Conservation (phyloP, 2,329 filamentous ascomycete genomes). For the Aureobasidium leucospermi region DNA sequence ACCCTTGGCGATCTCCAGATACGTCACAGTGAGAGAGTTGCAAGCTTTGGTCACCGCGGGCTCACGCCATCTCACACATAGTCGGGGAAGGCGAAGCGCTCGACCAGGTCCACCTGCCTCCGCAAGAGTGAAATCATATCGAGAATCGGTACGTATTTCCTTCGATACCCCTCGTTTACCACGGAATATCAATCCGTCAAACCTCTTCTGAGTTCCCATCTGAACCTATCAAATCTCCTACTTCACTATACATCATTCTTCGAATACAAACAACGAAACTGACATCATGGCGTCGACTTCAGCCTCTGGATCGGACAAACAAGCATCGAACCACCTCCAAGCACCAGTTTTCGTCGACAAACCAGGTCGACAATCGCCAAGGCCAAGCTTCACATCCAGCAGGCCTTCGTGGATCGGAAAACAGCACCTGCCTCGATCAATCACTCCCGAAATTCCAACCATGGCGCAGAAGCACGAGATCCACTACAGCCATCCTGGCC, state of each 20-base stretch:
- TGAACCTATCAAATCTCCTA: background rate
- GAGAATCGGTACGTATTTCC: constrained; percentile 1
- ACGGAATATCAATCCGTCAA: constrained; percentile 1
- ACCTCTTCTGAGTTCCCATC: background rate
- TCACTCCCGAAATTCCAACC: background rate
- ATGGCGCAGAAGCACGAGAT: constrained; percentile 45
- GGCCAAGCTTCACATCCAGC: constrained; percentile 2
- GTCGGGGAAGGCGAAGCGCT: constrained; percentile 4
- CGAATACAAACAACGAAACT: constrained; percentile 4
- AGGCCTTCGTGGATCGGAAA: constrained; percentile 17
- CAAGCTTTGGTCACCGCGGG: constrained; percentile 4
- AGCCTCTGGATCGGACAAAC: background rate
- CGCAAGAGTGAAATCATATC: background rate
- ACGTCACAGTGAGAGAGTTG: constrained; percentile 3
- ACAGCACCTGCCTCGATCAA: background rate
- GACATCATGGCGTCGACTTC: background rate
- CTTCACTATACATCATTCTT: background rate
- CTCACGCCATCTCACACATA: constrained; percentile 7
- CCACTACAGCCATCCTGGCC: constrained; percentile 53
- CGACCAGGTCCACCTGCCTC: constrained; percentile 8
- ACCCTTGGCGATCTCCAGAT: background rate
- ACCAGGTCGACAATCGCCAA: background rate
- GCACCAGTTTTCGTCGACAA: background rate
- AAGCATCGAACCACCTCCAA: constrained; percentile 3
- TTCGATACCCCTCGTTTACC: background rate